Conservation (phyloP, 2,329 filamentous ascomycete genomes). For the Falciphora oryzae region DNA sequence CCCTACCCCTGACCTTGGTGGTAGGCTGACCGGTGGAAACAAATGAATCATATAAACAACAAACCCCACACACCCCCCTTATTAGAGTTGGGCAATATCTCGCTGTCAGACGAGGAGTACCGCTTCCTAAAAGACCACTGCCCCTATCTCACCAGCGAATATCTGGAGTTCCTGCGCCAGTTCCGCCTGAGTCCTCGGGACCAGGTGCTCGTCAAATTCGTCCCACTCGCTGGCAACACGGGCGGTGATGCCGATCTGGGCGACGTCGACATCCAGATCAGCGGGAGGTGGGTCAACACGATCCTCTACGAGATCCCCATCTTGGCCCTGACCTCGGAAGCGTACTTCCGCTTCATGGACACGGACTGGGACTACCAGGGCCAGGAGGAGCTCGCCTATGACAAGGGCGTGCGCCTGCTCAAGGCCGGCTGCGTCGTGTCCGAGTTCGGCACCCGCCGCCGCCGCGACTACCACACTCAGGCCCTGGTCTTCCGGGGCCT, state of each 20-base stretch:
- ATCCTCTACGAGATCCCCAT: constrained; percentile 98
- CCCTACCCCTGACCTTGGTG: background rate
- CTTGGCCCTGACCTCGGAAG: constrained; percentile 85
- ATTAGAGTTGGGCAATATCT: constrained; percentile 69
- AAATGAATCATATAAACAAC: background rate
- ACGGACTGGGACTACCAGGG: constrained; percentile 84
- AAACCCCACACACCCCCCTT: background rate
- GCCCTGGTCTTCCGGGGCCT: constrained; percentile 85
- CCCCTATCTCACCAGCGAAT: constrained; percentile 70
- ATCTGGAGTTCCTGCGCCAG: constrained; percentile 73
- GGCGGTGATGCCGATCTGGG: constrained; percentile 63
- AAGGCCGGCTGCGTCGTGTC: constrained; percentile 83
- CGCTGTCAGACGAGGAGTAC: constrained; percentile 72
- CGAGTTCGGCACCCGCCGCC: constrained; percentile 85
- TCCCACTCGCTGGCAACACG: constrained; percentile 47
- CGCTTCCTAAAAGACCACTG: constrained; percentile 73
- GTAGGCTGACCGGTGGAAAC: background rate
- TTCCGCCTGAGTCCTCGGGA: constrained; percentile 78
- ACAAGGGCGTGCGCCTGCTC: constrained; percentile 73
- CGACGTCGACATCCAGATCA: constrained; percentile 69
- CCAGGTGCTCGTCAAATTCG: constrained; percentile 70
- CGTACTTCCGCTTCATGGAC: constrained; percentile 96
- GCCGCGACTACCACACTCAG: constrained; percentile 92
- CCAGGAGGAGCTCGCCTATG: constrained; percentile 78
- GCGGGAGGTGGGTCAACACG: constrained; percentile 85